Base-by-base conservation (phyloP, 257 asterid genomes). In the Cordia subcordata region DNA sequence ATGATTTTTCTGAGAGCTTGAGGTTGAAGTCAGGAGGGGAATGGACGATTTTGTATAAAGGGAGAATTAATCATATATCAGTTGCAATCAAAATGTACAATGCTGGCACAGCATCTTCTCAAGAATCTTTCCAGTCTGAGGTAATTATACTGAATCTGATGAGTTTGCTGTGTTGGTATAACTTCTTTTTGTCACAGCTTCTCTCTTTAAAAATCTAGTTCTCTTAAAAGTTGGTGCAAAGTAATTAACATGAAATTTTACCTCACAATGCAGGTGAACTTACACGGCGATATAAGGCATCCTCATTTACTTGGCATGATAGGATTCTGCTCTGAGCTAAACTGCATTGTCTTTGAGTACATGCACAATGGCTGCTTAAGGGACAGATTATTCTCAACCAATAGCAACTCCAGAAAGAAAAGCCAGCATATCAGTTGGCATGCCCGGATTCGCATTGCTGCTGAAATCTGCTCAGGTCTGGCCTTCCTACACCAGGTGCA, bases 301-400 rank as follows among this genome's bases (percentile, higher is more conserved):
- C 90, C 85, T 8, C 72, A 84, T 51, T 56, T 87, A 33, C 74
- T 84, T 47, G 64, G 82, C 18, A 71, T 82, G 76, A 61, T 84
- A 0, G 95, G 90, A 53, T 81, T 80, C 77, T 84, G 93, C 79
- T 57, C 83, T 13, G 77, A 87, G 65, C 77, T 71, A 63, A 82
- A 67, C 47, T 87, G 85, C 67, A 71, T 84, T 1, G 84, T 77
- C 1, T 80, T 69, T 10, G 95, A 84, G 71, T 76, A 79, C 76
- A 78, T 76, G 86, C 65, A 72, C 39, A 76, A 79, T 45, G 88
- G 90, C 11, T 68, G 75, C 83, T 67, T 87, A 61, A 71, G 80
- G n/a, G 77, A 87, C 18, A 64, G 71, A 14, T 60, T 86, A 70
- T 84, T 79, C 69, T 70, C 85, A 57, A 39, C 65, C 9, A 69